These are phyloP conservation scores for Discostella stelligera DNA, from an alignment of 352 stramenopile genomes.

Conservation along the genomic window DNA sequence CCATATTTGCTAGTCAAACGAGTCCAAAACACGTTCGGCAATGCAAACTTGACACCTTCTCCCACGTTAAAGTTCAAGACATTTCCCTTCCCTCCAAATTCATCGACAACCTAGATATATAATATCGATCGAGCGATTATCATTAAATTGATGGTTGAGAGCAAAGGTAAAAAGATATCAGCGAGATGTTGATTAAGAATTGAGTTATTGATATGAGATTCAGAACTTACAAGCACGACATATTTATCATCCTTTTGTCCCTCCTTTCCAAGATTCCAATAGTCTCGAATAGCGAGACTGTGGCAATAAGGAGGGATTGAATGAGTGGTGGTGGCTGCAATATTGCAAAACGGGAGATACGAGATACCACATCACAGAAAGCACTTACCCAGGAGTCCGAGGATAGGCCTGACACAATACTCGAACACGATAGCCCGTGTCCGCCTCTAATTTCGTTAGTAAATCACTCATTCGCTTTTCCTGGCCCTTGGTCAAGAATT, in stretches of 20 bases:
- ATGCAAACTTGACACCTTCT: constrained; percentile 76
- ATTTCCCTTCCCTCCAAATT: constrained; percentile 81
- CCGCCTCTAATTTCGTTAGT: constrained; percentile 64
- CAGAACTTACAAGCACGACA: constrained; percentile 61
- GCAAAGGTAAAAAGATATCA: too few species aligned
- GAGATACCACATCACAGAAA: neutral
- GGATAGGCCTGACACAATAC: constrained; percentile 82
- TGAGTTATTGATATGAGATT: neutral
- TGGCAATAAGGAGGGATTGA: neutral
- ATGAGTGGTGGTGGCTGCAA: neutral
- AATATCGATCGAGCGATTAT: too few species aligned
- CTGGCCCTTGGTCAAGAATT: constrained; percentile 78
- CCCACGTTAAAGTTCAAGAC: constrained; percentile 84
- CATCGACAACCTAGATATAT: constrained; percentile 68
- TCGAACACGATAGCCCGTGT: constrained; percentile 76
- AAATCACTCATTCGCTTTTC: constrained; percentile 72
- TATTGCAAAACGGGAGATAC: neutral
- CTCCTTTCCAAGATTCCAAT: constrained; percentile 81
- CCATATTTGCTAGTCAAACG: constrained; percentile 76
- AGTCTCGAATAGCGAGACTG: constrained; percentile 73
- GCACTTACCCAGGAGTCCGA: constrained; percentile 66
- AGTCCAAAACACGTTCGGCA: constrained; percentile 83
- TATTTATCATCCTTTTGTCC: constrained; percentile 83
- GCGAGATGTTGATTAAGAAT: neutral
- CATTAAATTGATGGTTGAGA: too few species aligned